phyloP scores from a whole-genome alignment of 371 early-diverging fungal genomes.

The Apophysomyces variabilis region DNA sequence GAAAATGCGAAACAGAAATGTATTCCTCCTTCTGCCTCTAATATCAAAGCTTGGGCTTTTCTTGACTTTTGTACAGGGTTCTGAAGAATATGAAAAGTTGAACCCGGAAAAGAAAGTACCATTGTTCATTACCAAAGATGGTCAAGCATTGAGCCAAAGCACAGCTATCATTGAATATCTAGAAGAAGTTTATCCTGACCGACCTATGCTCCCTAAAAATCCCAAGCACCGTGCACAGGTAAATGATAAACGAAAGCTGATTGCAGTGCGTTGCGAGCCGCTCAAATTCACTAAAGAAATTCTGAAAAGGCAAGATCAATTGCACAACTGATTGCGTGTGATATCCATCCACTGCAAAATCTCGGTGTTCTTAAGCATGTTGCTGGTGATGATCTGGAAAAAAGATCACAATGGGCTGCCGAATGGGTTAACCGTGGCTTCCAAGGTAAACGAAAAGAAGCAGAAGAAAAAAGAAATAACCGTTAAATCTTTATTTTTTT shows the following conservation, averaged over 20 bases:
- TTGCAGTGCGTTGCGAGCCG: no score
- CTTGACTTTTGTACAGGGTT: conserved; percentile 29
- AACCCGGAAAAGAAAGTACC: conserved; percentile 81
- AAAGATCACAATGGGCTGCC: conserved; percentile 67
- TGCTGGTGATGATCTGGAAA: conserved; percentile 51
- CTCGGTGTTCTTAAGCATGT: conserved; percentile 69
- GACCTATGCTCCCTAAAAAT: conserved; percentile 78
- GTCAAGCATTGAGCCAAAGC: conserved; percentile 66
- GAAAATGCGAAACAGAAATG: background rate
- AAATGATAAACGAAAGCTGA: background rate
- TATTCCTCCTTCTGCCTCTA: background rate
- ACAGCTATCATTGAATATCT: conserved; percentile 88
- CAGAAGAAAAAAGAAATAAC: background rate
- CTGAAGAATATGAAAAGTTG: conserved; percentile 57
- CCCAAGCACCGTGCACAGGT: conserved; percentile 65
- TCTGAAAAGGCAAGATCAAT: conserved; percentile 56
- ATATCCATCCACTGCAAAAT: conserved; percentile 92
- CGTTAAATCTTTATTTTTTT: background rate
- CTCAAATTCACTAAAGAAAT: background rate
- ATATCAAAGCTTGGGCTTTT: background rate
- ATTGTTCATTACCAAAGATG: conserved; percentile 61
- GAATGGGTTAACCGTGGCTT: conserved; percentile 70
- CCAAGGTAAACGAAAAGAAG: conserved; percentile 43
- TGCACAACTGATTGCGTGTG: conserved; percentile 73
- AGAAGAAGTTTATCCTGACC: conserved; percentile 75